phyloP scores from a whole-genome alignment of 2,329 filamentous ascomycete species.

The Hypoxylon rubiginosum region DNA sequence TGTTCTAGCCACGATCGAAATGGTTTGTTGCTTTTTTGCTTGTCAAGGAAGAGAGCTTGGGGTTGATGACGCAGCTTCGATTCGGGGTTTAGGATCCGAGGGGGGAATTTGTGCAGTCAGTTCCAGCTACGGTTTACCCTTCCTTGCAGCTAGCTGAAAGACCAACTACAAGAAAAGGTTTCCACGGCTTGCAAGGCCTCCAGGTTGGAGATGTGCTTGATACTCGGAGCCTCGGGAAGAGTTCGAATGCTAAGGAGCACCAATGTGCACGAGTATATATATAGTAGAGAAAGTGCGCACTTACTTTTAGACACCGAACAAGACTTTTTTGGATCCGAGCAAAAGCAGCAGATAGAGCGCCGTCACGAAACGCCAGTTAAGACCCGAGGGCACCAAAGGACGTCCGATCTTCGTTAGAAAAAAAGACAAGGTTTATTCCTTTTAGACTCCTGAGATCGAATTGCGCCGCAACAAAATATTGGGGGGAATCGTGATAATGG shows the following conservation, averaged over 20 bases:
- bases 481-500: conserved; percentile 43
- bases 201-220: conserved; percentile 14
- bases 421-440: conserved; percentile 39
- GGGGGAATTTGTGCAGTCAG: conserved; percentile 33
- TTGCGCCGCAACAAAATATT: conserved; percentile 42
- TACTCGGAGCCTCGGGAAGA: conserved; percentile 26
- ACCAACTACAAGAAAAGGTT: conserved; percentile 9
- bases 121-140: conserved; percentile 24
- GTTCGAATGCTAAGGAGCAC: conserved; percentile 44
- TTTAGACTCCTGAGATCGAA: conserved; percentile 48
- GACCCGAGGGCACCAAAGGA: conserved; percentile 39
- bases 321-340: conserved; percentile 46
- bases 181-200: conserved; percentile 17
- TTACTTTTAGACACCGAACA: conserved; percentile 69
- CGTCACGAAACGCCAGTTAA: conserved; percentile 48
- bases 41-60: conserved; percentile 26
- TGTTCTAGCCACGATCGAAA: conserved; percentile 16
- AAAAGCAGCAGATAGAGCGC: conserved; percentile 49
- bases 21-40: conserved; percentile 18
- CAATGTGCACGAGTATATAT: conserved; percentile 23
- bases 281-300: conserved; percentile 50
- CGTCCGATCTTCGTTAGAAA: conserved; percentile 32
- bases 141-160: conserved; percentile 25
- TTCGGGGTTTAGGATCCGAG: conserved; percentile 44
- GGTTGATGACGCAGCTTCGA: conserved; percentile 48